phyloP scores from a whole-genome alignment of 106 monocot species.

The Dioscorea dumetorum region DNA sequence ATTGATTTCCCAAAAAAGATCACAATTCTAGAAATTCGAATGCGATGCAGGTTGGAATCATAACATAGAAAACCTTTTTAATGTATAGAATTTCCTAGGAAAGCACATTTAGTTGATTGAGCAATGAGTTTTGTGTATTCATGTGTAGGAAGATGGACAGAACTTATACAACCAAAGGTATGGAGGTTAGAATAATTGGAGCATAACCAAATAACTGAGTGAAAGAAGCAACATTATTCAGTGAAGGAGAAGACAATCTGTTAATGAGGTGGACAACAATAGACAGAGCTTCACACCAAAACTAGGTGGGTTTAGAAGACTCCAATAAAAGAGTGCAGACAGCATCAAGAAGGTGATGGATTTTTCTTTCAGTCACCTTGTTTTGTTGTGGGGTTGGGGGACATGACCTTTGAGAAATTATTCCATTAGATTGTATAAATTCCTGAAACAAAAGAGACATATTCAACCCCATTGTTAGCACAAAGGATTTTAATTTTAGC shows the following conservation, averaged over 20 bases:
- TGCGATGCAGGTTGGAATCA: neutral
- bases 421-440: slow-evolving; percentile 8
- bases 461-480: neutral
- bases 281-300: slow-evolving; percentile 2
- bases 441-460: slow-evolving; percentile 5
- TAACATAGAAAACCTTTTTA: slow-evolving; percentile 8
- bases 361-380: slow-evolving; percentile 4
- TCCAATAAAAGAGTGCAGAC: neutral
- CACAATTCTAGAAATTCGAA: slow-evolving; percentile 8
- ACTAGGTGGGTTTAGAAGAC: neutral
- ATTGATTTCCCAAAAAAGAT: slow-evolving; percentile 9
- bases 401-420: slow-evolving; percentile 9
- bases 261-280: slow-evolving; percentile 14
- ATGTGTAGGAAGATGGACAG: neutral
- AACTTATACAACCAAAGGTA: slow-evolving; percentile 8
- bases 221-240: neutral
- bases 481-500: neutral
- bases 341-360: slow-evolving; percentile 5
- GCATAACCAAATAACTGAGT: neutral
- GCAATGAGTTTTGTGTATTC: slow-evolving; percentile 6
- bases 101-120: slow-evolving; percentile 7
- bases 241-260: neutral
- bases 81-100: slow-evolving; percentile 1
- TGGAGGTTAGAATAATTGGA: slow-evolving; percentile 2
- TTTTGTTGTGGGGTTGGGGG: slow-evolving; percentile 16